These are phyloP conservation scores for Cytospora piceicola DNA, from an alignment of 2,329 filamentous ascomycete genomes.

Conservation along the genomic window DNA sequence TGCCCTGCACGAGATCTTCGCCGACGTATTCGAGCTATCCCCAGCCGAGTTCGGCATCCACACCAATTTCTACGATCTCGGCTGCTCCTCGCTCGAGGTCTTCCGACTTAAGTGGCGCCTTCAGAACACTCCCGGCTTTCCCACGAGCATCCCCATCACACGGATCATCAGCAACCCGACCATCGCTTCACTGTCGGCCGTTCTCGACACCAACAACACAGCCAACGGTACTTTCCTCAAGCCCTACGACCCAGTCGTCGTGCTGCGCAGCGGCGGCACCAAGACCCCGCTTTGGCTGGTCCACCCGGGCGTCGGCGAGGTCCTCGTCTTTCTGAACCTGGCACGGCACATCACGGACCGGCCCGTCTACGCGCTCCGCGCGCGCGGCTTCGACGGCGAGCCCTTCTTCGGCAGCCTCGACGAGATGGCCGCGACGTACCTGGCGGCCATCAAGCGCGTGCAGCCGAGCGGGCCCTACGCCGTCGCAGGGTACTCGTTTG, in stretches of 20 bases:
- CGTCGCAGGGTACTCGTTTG: conserved; percentile 56
- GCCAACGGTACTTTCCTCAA: not conserved
- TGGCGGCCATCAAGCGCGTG: conserved; percentile 41
- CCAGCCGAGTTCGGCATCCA: no score
- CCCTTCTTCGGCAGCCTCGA: conserved; percentile 43
- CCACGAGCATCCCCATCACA: no score
- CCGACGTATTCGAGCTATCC: no score
- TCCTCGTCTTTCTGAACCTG: conserved; percentile 47
- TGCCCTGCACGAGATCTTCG: no score
- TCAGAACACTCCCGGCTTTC: no score
- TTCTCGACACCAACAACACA: no score
- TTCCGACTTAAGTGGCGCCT: no score
- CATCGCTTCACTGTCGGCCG: no score
- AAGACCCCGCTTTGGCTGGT: conserved; percentile 47
- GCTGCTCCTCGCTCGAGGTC: no score
- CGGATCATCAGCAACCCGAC: no score
- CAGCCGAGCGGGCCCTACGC: conserved; percentile 57
- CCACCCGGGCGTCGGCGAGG: conserved; percentile 48
- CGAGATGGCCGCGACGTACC: conserved; percentile 48
- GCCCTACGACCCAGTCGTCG: conserved; percentile 43
- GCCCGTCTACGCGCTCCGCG: conserved; percentile 51
- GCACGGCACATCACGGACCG: conserved; percentile 44
- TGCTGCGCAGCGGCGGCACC: conserved; percentile 37
- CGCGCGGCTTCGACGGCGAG: conserved; percentile 49
- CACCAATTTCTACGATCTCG: no score